Evolutionary conservation across 345 rosid genomes (phyloP).

Genomic region (Moringa oleifera): DNA sequence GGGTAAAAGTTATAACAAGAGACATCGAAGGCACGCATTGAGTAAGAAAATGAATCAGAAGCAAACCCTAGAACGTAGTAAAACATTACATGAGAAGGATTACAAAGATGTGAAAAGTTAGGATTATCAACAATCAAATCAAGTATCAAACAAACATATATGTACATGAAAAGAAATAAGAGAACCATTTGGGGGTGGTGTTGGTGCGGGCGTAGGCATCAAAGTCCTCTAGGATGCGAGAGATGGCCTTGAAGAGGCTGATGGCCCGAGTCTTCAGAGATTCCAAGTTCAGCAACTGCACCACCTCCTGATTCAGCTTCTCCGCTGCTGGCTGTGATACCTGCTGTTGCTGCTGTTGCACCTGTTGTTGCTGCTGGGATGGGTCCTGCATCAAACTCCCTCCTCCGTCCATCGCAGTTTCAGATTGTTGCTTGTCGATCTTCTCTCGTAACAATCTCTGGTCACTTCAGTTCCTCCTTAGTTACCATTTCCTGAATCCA

Average conservation of each 20-base stretch:
- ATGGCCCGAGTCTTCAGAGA: conserved; percentile 72
- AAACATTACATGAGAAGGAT: no score
- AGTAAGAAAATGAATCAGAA: background rate
- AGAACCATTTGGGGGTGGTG: conserved; percentile 78
- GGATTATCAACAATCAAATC: no score
- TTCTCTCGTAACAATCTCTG: no score
- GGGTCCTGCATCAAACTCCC: background rate
- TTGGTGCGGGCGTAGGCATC: conserved; percentile 70
- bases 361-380: background rate
- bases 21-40: no score
- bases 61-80: background rate
- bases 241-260: conserved; percentile 71
- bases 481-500: no score
- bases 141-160: background rate
- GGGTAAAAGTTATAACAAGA: no score
- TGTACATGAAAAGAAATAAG: no score
- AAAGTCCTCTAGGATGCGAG: conserved; percentile 89
- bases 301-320: conserved; percentile 62
- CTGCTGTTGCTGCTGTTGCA: conserved; percentile 9
- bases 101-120: no score
- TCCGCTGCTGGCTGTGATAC: conserved; percentile 33
- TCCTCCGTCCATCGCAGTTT: background rate
- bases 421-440: background rate
- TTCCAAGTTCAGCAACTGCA: conserved; percentile 71
- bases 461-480: no score